phyloP scores from a whole-genome alignment of 495 filamentous ascomycete genomes.

The Hypoxylon lenormandii region DNA sequence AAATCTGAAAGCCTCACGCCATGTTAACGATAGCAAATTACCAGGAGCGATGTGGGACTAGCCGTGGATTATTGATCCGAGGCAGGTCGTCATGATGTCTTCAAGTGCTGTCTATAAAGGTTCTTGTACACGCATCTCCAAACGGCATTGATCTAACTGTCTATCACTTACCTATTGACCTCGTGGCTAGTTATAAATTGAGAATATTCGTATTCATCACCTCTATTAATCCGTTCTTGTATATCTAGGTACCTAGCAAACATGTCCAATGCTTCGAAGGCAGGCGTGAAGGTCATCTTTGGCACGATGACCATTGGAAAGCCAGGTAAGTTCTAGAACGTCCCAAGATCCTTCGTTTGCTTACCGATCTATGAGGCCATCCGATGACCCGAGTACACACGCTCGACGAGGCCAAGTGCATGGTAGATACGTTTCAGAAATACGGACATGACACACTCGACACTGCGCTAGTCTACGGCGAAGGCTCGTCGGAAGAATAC shows the following conservation, averaged over 20 bases:
- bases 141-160: not conserved
- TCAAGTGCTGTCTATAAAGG: not conserved
- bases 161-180: not conserved
- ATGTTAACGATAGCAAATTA: not conserved
- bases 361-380: not conserved
- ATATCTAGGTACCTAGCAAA: not conserved
- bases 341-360: not conserved
- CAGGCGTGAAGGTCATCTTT: not conserved
- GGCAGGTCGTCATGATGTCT: not conserved
- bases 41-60: not conserved
- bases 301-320: constrained; percentile 1
- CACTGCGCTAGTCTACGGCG: constrained; percentile 67
- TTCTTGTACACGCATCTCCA: not conserved
- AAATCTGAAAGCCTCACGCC: not conserved
- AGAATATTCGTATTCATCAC: not conserved
- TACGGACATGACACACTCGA: constrained; percentile 70
- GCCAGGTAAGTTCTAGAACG: not conserved
- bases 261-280: not conserved
- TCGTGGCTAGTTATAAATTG: not conserved
- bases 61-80: not conserved
- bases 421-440: constrained; percentile 57
- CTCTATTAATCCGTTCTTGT: not conserved
- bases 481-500: constrained; percentile 63
- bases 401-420: not conserved
- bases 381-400: not conserved